Percentiles rank a stretch among this genome's conserved stretches.
These are phyloP conservation scores for Pestalotiopsis sp. DNA, from an alignment of 2,329 filamentous ascomycete species.

Conservation along the genomic window DNA sequence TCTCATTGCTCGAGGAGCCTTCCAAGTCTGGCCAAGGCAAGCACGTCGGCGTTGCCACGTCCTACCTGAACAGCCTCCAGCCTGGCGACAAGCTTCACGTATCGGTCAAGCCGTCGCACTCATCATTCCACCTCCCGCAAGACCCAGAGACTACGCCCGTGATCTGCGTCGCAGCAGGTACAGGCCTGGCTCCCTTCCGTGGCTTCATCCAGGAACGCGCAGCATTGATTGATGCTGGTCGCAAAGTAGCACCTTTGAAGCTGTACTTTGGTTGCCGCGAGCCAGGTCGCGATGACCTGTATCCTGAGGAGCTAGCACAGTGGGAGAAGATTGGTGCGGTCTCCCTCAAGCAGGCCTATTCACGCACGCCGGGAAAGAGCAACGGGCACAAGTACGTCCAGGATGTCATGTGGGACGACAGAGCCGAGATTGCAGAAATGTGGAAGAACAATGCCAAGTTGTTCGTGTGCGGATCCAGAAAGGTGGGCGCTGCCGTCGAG, in stretches of 20 bases:
- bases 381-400: conserved; percentile 34
- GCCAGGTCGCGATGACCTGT: conserved; percentile 46
- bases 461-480: conserved; percentile 58
- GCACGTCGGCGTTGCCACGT: conserved; percentile 43
- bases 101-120: conserved; percentile 17
- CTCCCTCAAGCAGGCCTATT: conserved; percentile 53
- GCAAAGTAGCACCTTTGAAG: conserved; percentile 46
- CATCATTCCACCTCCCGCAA: conserved; percentile 27
- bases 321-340: conserved; percentile 56
- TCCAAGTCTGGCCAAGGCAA: conserved; percentile 27
- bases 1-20: conserved; percentile 52
- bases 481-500: conserved; percentile 37
- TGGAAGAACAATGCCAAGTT: conserved; percentile 41
- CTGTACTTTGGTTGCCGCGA: conserved; percentile 52
- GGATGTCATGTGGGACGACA: conserved; percentile 25
- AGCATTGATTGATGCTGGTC: conserved; percentile 33
- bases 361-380: conserved; percentile 37
- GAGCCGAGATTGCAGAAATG: conserved; percentile 18
- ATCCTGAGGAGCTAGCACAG: conserved; percentile 40
- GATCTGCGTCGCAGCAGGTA: conserved; percentile 35
- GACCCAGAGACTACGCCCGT: conserved; percentile 29
- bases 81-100: conserved; percentile 16
- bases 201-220: conserved; percentile 51
- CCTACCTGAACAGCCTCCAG: conserved; percentile 41
- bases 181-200: conserved; percentile 49